phyloP scores from a whole-genome alignment of 768 basidiomycete species.

The Kwoniella dejecticola region DNA sequence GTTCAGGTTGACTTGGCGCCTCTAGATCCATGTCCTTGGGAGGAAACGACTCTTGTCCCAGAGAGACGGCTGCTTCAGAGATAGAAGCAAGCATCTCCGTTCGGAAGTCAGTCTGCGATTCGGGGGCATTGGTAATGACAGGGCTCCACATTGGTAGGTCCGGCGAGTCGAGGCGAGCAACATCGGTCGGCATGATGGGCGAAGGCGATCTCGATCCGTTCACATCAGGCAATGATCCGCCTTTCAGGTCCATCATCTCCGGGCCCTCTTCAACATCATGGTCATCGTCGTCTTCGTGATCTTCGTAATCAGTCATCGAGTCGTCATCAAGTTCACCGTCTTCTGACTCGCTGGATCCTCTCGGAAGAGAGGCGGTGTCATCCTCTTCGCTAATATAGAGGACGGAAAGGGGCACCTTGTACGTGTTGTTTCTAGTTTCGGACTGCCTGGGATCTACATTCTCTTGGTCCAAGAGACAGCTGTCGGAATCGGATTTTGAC shows the following conservation, averaged over 20 bases:
- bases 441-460: background rate
- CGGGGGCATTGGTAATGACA: too few species aligned
- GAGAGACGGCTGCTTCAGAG: too few species aligned
- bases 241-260: background rate
- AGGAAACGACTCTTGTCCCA: too few species aligned
- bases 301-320: conserved; percentile 19
- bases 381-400: conserved; percentile 33
- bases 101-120: too few species aligned
- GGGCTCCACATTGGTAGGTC: too few species aligned
- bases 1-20: too few species aligned
- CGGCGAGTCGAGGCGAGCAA: too few species aligned
- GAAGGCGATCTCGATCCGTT: too few species aligned
- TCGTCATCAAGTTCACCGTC: conserved; percentile 1
- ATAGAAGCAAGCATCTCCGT: too few species aligned
- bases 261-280: background rate
- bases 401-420: conserved; percentile 29
- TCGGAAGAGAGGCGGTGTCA: conserved; percentile 9
- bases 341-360: background rate
- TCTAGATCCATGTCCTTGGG: too few species aligned
- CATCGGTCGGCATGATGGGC: too few species aligned
- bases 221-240: too few species aligned
- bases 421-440: conserved; percentile 9
- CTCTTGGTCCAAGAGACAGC: background rate
- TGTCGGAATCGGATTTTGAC: background rate
- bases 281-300: conserved; percentile 1